These are phyloP conservation scores for Apiotrichum montevideense DNA, from an alignment of 1,284 basidiomycete species.

Conservation along the genomic window DNA sequence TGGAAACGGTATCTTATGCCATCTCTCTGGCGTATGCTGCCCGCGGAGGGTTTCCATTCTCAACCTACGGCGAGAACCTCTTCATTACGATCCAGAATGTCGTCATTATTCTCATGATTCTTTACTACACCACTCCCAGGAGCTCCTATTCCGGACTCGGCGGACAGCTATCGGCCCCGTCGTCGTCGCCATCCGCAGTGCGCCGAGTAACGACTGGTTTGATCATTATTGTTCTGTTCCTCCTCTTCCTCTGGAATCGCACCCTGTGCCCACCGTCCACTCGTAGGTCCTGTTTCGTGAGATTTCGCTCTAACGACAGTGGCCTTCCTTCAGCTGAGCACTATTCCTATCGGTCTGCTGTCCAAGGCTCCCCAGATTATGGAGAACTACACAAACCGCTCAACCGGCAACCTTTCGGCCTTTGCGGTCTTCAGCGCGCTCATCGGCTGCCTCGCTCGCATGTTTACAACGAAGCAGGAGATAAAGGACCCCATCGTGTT, in stretches of 20 bases:
- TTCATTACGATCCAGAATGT: constrained; percentile 81
- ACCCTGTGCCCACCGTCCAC: constrained; percentile 34
- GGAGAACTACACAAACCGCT: constrained; percentile 64
- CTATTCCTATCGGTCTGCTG: constrained; percentile 75
- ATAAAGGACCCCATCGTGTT: constrained; percentile 71
- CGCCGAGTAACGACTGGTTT: constrained; percentile 43
- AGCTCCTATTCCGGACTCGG: constrained; percentile 6
- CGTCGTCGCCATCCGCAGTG: background rate
- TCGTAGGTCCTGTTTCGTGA: constrained; percentile 24
- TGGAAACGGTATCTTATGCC: constrained; percentile 79
- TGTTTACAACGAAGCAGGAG: constrained; percentile 84
- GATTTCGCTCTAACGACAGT: constrained; percentile 15
- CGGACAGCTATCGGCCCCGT: background rate
- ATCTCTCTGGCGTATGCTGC: constrained; percentile 82
- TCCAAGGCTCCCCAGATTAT: constrained; percentile 82
- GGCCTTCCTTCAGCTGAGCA: constrained; percentile 64
- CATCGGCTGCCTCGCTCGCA: constrained; percentile 72
- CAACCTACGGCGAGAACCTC: constrained; percentile 89
- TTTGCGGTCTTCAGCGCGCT: constrained; percentile 76
- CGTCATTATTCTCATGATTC: constrained; percentile 73
- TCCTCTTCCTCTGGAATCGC: constrained; percentile 51
- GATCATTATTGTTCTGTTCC: constrained; percentile 47
- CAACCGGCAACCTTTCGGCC: constrained; percentile 83
- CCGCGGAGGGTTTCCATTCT: constrained; percentile 79
- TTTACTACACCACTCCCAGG: constrained; percentile 48